phyloP scores from a whole-genome alignment of 1,139 yeast genomes.

The Saccharomyces hybrid region DNA sequence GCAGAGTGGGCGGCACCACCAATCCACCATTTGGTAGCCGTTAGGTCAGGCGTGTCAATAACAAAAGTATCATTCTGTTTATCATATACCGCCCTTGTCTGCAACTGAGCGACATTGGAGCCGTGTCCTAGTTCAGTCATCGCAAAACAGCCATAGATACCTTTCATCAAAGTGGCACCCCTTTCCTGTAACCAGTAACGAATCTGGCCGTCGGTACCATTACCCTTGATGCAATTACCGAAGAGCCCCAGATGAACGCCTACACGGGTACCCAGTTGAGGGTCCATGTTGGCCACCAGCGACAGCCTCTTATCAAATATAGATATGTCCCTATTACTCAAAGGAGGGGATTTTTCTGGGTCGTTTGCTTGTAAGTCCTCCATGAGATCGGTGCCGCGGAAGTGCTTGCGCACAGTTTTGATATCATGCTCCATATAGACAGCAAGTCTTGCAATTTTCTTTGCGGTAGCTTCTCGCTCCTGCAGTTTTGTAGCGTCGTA shows the following conservation, averaged over 20 bases:
- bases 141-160: conserved; percentile 82
- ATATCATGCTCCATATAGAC: conserved; percentile 42
- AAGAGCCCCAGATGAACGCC: conserved; percentile 70
- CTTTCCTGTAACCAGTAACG: conserved; percentile 65
- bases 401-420: conserved; percentile 20
- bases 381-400: conserved; percentile 20
- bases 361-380: conserved; percentile 19
- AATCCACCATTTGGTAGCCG: conserved; percentile 97
- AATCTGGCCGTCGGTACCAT: conserved; percentile 55
- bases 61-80: conserved; percentile 55
- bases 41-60: conserved; percentile 79
- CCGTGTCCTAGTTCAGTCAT: conserved; percentile 96
- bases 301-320: conserved; percentile 38
- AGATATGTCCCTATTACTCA: conserved; percentile 30
- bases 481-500: conserved; percentile 47
- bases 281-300: conserved; percentile 41
- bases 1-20: conserved; percentile 97
- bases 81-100: conserved; percentile 84
- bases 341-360: conserved; percentile 11
- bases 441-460: conserved; percentile 43
- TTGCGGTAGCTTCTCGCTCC: conserved; percentile 46
- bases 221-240: conserved; percentile 60
- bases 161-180: conserved; percentile 59
- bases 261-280: conserved; percentile 56
- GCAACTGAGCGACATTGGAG: conserved; percentile 84